Evolutionary conservation across 257 asterid species (phyloP), one percentile per base, ranked within the genome.

Genomic region (Knoxia roxburghii): DNA sequence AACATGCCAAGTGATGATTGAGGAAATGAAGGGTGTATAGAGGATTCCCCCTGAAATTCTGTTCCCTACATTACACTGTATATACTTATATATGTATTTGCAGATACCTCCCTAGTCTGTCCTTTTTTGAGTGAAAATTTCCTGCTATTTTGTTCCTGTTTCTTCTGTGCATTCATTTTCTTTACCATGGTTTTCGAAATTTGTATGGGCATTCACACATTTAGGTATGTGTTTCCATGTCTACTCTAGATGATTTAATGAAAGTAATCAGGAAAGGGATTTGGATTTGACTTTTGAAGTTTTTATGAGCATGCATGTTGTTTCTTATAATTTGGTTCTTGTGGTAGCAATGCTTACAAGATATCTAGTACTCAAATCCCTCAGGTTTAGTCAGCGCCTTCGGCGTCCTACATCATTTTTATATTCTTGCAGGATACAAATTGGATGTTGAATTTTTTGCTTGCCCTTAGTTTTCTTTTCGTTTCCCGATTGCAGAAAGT

Each of bases 401-500:
- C 7, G 50, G 2, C 13, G 50, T 12, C 50, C 10, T 2, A 5
- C 54, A 18, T 5, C 54, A 49, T 46, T 12, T 46, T 17, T 2
- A 2, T 46, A 46, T 46, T 0, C 4, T 5, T 46, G n/a, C 51
- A 46, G 8, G 13, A 5, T 1, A 13, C 46, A 40, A 53, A 14
- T 56, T 55, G 61, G 30, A 1, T 29, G 8, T 40, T 30, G 23
- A 56, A 56, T 27, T 30, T 11, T 7, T 39, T 50, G 67, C 55
- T 48, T 43, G 20, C 56, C 21, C n/a, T 24, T 37, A 21, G 55
- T 58, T 68, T 51, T 29, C 66, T 46, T 24, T 20, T 32, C 51
- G 26, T 61, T 61, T 35, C 39, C 39, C 45, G 39, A 71, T 3
- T 72, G 82, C 84, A 83, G 87, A 70, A 70, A 45, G 52, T n/a